phyloP scores from a whole-genome alignment of 176 grass and related monocot genomes.

The Hsuehochloa calcarea region DNA sequence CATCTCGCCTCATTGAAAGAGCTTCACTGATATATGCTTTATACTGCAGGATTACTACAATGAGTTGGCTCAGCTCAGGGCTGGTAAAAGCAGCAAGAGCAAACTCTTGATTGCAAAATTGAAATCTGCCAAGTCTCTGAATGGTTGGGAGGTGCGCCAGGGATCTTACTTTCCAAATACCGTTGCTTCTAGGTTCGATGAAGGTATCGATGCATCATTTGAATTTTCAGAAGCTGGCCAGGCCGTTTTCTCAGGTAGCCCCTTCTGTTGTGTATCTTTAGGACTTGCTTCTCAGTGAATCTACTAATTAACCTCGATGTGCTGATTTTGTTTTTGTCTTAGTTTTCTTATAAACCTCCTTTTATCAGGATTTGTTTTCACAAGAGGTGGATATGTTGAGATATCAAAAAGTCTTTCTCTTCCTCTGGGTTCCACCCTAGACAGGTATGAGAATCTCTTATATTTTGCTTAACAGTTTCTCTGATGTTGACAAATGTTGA shows the following conservation, averaged over 20 bases:
- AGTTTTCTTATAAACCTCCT: constrained; percentile 11
- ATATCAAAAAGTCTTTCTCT: constrained; percentile 88
- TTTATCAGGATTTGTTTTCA: constrained; percentile 87
- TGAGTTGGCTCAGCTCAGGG: constrained; percentile 86
- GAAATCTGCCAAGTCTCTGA: constrained; percentile 68
- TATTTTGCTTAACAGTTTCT: constrained; percentile 21
- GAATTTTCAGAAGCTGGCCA: constrained; percentile 61
- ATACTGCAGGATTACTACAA: constrained; percentile 85
- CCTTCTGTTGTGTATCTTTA: neutral
- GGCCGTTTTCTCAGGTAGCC: constrained; percentile 79
- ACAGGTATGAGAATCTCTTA: constrained; percentile 56
- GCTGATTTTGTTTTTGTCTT: constrained; percentile 8
- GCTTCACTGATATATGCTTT: neutral
- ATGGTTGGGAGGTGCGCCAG: constrained; percentile 75
- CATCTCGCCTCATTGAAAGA: neutral
- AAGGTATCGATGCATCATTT: constrained; percentile 85
- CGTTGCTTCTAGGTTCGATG: constrained; percentile 62
- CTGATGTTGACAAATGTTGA: constrained; percentile 1
- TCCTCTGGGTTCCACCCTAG: constrained; percentile 91
- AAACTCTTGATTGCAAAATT: constrained; percentile 93
- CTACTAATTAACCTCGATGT: neutral
- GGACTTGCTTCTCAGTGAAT: neutral
- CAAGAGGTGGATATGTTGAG: constrained; percentile 90
- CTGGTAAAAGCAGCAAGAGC: constrained; percentile 99
- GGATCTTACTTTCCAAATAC: constrained; percentile 79